Percentiles rank a stretch among this genome's conserved stretches.
Evolutionary conservation across 768 basidiomycete species (phyloP).

Genomic region (Asterophora parasitica): DNA sequence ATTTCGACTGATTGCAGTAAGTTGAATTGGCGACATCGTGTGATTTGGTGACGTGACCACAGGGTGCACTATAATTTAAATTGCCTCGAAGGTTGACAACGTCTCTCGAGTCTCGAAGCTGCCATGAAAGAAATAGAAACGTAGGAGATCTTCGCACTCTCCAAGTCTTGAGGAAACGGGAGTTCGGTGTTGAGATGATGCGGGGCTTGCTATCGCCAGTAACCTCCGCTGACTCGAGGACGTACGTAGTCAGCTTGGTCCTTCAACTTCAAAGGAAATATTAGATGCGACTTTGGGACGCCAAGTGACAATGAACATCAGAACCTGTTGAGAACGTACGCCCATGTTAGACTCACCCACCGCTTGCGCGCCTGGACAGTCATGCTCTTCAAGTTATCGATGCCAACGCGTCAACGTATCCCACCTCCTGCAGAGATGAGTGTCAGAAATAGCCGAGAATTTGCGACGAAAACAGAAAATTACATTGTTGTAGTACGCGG

Average conservation of each 20-base stretch:
- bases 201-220: neutral
- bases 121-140: neutral
- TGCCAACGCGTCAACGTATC: constrained; percentile 54
- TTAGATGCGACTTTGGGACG: too few relatives aligned
- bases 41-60: neutral
- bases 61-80: neutral
- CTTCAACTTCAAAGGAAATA: too few relatives aligned
- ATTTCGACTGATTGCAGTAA: neutral
- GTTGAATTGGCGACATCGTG: too few relatives aligned
- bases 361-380: constrained; percentile 44
- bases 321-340: too few relatives aligned
- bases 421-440: constrained; percentile 56
- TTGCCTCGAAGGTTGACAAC: too few relatives aligned
- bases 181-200: constrained; percentile 9
- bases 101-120: too few relatives aligned
- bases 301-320: too few relatives aligned
- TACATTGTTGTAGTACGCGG: constrained; percentile 63
- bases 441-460: too few relatives aligned
- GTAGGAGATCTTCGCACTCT: neutral
- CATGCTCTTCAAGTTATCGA: constrained; percentile 41
- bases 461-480: constrained; percentile 11
- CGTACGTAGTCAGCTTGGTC: neutral
- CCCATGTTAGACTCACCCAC: too few relatives aligned
- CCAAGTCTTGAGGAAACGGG: constrained; percentile 24
- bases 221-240: neutral